Percentiles rank a stretch among this genome's conserved stretches.
These are phyloP conservation scores for Colletotrichum sansevieriae DNA, from an alignment of 2,329 filamentous ascomycete species.

Conservation along the genomic window DNA sequence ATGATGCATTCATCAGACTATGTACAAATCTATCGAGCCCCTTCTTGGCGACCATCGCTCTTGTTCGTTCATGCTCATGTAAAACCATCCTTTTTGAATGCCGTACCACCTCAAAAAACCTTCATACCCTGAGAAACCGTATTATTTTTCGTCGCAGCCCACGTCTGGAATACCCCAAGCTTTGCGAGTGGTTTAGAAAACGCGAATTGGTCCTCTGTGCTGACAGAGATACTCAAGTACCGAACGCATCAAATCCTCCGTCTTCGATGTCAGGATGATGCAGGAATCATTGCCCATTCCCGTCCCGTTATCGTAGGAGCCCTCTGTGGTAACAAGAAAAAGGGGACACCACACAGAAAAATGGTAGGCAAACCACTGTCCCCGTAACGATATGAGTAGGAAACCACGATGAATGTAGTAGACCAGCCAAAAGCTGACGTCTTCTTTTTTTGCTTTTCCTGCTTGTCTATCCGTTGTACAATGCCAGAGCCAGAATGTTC, in stretches of 20 bases:
- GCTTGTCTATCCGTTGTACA: slow-evolving; percentile 38
- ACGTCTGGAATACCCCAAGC: background rate
- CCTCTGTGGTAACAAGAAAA: background rate
- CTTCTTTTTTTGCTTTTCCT: slow-evolving; percentile 30
- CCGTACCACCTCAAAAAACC: background rate
- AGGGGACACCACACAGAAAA: background rate
- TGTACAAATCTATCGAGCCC: background rate
- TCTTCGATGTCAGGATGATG: background rate
- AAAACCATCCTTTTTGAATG: background rate
- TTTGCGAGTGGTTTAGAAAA: background rate
- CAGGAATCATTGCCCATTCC: background rate
- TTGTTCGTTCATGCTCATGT: background rate
- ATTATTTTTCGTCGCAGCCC: background rate
- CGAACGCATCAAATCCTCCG: background rate
- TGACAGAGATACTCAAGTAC: background rate
- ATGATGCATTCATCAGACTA: background rate
- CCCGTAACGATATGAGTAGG: background rate
- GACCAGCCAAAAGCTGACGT: slow-evolving; percentile 18
- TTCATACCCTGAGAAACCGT: background rate
- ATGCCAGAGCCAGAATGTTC: slow-evolving; percentile 19
- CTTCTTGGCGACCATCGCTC: background rate
- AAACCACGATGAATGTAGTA: slow-evolving; percentile 8
- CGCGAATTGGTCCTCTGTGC: background rate
- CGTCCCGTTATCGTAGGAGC: background rate
- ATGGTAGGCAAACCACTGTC: background rate